Evolutionary conservation across 1,284 basidiomycete genomes (phyloP), one percentile per base, ranked within the genome.

Genomic region (Moesziomyces sp.): DNA sequence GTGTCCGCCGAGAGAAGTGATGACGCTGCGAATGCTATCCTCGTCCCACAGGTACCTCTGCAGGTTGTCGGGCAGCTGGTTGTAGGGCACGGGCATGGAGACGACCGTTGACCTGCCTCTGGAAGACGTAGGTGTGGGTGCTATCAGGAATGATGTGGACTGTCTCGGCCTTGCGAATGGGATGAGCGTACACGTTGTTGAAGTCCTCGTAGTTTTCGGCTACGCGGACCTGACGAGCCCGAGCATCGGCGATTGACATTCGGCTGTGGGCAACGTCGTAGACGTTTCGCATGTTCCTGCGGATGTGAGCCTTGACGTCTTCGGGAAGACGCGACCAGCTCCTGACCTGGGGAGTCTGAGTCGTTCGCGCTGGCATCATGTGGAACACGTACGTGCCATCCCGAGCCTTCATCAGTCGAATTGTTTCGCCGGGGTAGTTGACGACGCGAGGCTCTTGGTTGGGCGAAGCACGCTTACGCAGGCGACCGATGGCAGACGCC

Each of bases 341-440:
- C 16, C 38, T 16, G 38, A 33, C 30, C 4, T 33, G 30, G 11
- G 30, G 38, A 40, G 16, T n/a, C 16, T 40, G 7, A 18, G 16
- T 6, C 38, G 3, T 14, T 1, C 38, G 16, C 14, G 38, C 38
- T 1, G 38, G 38, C 14, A 40, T 11, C 14, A 40, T 7, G 16
- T 40, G 38, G 38, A 24, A 58, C 5, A 38, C 13, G 33, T 45
- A 58, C 46, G 3, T 19, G 16, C 55, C 55, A 57, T 33, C 33
- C 9, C 16, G 28, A 3, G 24, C 21, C 18, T 43, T 23, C 3
- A 40, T 18, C 3, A 59, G 19, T 16, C 30, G 26, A 42, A 61
- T 44, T n/a, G 45, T 40, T 16, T 62, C 13, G 44, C 23, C 19
- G 6, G 23, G 44, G 4, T 19, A 21, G 16, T 45, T 7, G 44